Evolutionary conservation across 148 eudicot genomes (phyloP), one percentile per base, ranked within the genome.

Genomic region (Vaccinium corymbosum): DNA sequence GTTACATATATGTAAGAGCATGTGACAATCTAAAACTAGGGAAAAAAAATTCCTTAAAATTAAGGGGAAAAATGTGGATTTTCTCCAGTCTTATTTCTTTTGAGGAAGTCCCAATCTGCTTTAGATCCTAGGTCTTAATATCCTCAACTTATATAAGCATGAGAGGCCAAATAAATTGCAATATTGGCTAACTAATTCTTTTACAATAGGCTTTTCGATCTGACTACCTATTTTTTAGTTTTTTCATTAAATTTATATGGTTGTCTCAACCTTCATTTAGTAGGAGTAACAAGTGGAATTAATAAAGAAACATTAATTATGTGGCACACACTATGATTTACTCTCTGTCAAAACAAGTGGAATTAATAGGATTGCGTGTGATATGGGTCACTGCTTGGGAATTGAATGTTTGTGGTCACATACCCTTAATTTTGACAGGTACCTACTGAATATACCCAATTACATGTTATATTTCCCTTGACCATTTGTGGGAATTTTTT

Each of bases 341-440:
- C 35, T 32, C 35, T 32, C 35, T 32, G 35, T 32, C 35, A 32
- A 32, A 20, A 52, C 71, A 35, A 80, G 82, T 49, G 10, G 22
- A 46, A 17, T 12, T 17, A 19, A 59, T 38, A 27, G 32, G 51
- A 42, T 80, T 80, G 82, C 72, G 72, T 13, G 64, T 38, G 10
- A 20, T 59, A 13, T 1, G 15, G 71, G 82, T 22, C 70, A 59
- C 17, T 17, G 14, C 3, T 2, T 3, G 35, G 27, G 50, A 79
- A 56, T 55, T 79, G 48, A 79, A 79, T 56, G 81, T 13, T 7
- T 35, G 81, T 79, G 68, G 81, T 79, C 81, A 55, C 68, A 29
- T 11, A 17, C 49, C 27, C 68, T 56, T 8, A 29, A 75, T 75
- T 75, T 42, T 17, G 78, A 75, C 78, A 75, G 49, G 8, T 75